Base-by-base conservation (phyloP, 257 asterid genomes). In the Petrea volubilis region DNA sequence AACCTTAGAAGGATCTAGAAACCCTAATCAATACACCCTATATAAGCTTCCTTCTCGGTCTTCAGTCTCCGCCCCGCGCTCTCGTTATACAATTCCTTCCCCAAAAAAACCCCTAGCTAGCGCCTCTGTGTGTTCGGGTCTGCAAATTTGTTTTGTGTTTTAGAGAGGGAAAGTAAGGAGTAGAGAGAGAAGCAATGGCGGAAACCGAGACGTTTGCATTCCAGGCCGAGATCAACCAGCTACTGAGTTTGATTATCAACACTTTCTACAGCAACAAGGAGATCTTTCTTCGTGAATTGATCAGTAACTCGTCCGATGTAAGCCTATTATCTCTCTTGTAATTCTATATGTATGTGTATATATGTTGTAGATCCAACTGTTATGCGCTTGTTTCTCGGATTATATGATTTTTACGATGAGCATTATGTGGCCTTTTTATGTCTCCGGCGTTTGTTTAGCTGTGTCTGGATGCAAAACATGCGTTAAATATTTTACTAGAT, bases 261-360 rank as follows among this genome's bases (percentile, higher is more conserved):
- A 87, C 94, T 55, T 87, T 87, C 77, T 85, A 88, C 82, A 83
- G 91, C 79, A 86, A 88, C 86, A 88, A 88, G 75, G 95, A 88
- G 83, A 88, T 88, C 63, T 88, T 88, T 65, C 92, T 88, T 6
- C 84, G 92, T 46, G 92, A 88, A 67, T 75, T 88, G 11, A 88
- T 88, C 77, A 85, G 90, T 23, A 88, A 88, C 67, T 80, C 95
- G 10, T 88, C 95, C 9, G 95, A 88, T 77, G 95, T 83, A 73
- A 85, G 84, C 13, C 18, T 67, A 38, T 13, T 6, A 40, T 12
- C 20, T 43, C 11, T 23, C 11, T 21, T 28, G 20, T 15, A 13
- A 4, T 33, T 36, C 0, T 46, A n/a, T 28, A 10, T 58, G 2
- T 27, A n/a, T n/a, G n/a, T n/a, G n/a, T n/a, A n/a, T 46, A n/a